Conservation (phyloP, 768 basidiomycete genomes). For the Lactarius evosmus region DNA sequence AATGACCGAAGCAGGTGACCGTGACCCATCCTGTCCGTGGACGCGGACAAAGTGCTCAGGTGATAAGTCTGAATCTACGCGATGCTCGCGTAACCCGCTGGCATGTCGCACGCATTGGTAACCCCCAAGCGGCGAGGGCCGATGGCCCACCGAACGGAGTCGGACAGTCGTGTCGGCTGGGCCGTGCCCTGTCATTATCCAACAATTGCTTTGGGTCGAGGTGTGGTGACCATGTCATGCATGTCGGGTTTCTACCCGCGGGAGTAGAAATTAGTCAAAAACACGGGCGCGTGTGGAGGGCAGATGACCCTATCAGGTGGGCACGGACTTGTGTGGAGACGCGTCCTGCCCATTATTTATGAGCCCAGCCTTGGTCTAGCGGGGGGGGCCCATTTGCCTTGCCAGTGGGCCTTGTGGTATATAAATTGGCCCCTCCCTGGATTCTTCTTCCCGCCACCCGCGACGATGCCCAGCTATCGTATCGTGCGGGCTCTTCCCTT, state of each 20-base stretch:
- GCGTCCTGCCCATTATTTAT: constrained; percentile 17
- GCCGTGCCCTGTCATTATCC: not conserved
- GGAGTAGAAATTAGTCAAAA: constrained; percentile 8
- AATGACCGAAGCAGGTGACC: constrained; percentile 20
- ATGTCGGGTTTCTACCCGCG: constrained; percentile 5
- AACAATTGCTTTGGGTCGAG: not conserved
- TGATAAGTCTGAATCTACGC: constrained; percentile 5
- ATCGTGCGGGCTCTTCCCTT: not conserved
- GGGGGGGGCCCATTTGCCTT: not conserved
- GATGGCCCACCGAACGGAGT: not conserved
- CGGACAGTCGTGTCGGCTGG: not conserved
- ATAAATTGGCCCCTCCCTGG: not conserved
- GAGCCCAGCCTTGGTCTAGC: not conserved
- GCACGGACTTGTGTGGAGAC: constrained; percentile 1
- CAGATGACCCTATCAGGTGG: constrained; percentile 25
- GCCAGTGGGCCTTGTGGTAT: not conserved
- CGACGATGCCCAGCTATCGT: not conserved
- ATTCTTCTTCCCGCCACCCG: not conserved
- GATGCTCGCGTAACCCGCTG: not conserved
- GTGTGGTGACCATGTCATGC: not conserved
- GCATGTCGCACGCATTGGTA: not conserved
- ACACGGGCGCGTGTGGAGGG: constrained; percentile 10
- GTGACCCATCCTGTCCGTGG: not conserved
- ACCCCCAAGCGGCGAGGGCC: not conserved
- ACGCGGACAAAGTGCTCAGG: constrained; percentile 2